Percentiles rank a stretch among this genome's conserved stretches.
Conservation (phyloP, 768 basidiomycete species). For the Punctularia strigosozonata region DNA sequence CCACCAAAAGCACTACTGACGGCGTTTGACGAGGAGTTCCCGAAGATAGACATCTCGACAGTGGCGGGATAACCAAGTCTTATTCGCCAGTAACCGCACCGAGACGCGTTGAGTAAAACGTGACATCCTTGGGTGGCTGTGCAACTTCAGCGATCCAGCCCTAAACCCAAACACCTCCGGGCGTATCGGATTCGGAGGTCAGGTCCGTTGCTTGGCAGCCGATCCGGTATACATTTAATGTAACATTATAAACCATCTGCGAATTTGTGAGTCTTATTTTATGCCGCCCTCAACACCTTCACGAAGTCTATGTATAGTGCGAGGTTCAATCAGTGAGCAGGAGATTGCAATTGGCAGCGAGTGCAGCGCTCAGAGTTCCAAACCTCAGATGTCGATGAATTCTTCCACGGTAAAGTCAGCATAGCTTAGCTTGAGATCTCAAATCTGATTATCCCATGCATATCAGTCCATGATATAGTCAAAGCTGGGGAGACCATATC, state of each 20-base stretch:
- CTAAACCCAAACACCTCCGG: too few relatives aligned
- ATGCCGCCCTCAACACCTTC: too few relatives aligned
- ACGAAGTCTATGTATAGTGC: conserved; percentile 32
- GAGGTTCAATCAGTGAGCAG: conserved; percentile 39
- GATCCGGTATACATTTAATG: too few relatives aligned
- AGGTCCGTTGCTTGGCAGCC: too few relatives aligned
- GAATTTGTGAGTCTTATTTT: too few relatives aligned
- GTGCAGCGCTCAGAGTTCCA: background rate
- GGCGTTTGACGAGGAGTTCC: background rate
- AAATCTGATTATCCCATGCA: background rate
- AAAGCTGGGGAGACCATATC: conserved; percentile 52
- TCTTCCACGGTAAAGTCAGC: conserved; percentile 33
- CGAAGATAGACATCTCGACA: background rate
- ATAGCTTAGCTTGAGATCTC: background rate
- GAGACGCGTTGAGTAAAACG: too few relatives aligned
- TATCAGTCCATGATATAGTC: conserved; percentile 36
- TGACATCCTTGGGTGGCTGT: too few relatives aligned
- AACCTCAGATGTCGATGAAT: conserved; percentile 44
- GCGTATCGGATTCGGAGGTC: too few relatives aligned
- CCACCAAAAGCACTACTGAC: background rate
- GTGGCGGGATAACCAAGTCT: background rate
- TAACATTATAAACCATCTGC: too few relatives aligned
- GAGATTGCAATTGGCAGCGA: conserved; percentile 5
- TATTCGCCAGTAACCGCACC: too few relatives aligned
- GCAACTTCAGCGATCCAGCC: too few relatives aligned